A percentile compares a stretch with the other conserved stretches of the same genome.
These are phyloP conservation scores for Laburnicola sp. DNA, from an alignment of 2,329 filamentous ascomycete genomes.

Conservation along the genomic window DNA sequence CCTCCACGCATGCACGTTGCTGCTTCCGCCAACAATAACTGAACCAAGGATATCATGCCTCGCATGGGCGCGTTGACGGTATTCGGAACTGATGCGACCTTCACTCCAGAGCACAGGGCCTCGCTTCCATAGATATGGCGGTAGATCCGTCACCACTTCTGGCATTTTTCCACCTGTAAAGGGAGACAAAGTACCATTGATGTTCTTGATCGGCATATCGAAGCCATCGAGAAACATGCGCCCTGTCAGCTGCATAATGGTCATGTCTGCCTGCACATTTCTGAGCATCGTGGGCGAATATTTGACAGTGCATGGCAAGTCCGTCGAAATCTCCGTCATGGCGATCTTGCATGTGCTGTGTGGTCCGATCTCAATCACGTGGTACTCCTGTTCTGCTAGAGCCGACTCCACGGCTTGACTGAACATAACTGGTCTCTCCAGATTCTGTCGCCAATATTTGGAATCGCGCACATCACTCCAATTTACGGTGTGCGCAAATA, in stretches of 20 bases:
- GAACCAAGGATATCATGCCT: slow-evolving; percentile 1
- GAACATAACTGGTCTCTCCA: slow-evolving; percentile 14
- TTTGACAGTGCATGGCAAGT: neutral
- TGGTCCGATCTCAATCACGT: neutral
- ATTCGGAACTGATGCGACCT: neutral
- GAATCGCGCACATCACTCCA: neutral
- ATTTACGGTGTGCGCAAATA: too few species aligned
- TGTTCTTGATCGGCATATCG: too few species aligned
- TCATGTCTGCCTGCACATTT: neutral
- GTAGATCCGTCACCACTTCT: slow-evolving; percentile 1
- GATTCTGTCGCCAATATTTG: slow-evolving; percentile 15
- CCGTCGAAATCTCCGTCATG: neutral
- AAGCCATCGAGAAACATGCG: neutral
- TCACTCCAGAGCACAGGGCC: slow-evolving; percentile 1
- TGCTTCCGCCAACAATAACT: neutral
- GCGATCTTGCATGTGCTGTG: neutral
- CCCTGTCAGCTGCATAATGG: neutral
- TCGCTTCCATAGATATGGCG: slow-evolving; percentile 5
- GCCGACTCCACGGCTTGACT: neutral
- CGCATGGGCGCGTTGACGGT: neutral
- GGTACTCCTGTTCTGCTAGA: too few species aligned
- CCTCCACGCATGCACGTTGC: neutral
- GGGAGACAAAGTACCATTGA: too few species aligned
- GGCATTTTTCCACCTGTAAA: neutral
- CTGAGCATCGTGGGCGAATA: neutral